Evolutionary conservation across 2,329 filamentous ascomycete genomes (phyloP).

Genomic region (Botryotinia calthae): DNA sequence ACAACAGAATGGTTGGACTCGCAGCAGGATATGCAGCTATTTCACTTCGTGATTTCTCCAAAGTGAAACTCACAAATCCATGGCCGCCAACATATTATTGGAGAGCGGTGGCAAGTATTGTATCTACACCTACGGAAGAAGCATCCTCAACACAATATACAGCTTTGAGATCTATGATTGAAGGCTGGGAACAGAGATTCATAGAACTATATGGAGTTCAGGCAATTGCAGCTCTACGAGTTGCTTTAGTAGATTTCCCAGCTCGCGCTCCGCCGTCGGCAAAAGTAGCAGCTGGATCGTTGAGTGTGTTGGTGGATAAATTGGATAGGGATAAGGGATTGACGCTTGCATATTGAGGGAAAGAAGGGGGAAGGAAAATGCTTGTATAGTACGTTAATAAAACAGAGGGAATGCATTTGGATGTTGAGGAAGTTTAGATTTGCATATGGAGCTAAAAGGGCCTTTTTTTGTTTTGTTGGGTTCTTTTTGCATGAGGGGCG

Average conservation of each 20-base stretch:
- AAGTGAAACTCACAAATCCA: slow-evolving; percentile 63
- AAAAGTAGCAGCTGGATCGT: slow-evolving; percentile 11
- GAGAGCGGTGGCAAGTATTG: slow-evolving; percentile 70
- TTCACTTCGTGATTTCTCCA: slow-evolving; percentile 77
- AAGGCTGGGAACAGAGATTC: slow-evolving; percentile 71
- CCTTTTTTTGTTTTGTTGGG: not conserved
- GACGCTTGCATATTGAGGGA: not conserved
- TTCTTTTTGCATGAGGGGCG: not conserved
- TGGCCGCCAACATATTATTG: slow-evolving; percentile 82
- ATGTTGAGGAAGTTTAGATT: not conserved
- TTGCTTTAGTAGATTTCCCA: slow-evolving; percentile 74
- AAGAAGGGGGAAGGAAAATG: not conserved
- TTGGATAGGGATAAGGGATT: slow-evolving; percentile 21
- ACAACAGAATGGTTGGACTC: slow-evolving; percentile 78
- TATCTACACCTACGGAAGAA: slow-evolving; percentile 67
- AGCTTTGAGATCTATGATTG: slow-evolving; percentile 68
- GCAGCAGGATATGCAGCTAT: slow-evolving; percentile 82
- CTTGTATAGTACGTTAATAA: slow-evolving; percentile 3
- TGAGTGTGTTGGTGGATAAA: slow-evolving; percentile 22
- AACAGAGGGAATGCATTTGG: not conserved
- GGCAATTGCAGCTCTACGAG: slow-evolving; percentile 66
- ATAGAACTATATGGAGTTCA: slow-evolving; percentile 77
- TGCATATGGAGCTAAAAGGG: not conserved
- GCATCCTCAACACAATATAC: slow-evolving; percentile 72
- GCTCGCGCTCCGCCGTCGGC: slow-evolving; percentile 8